phyloP scores from a whole-genome alignment of 352 stramenopile species.

The Phytophthora quininea region DNA sequence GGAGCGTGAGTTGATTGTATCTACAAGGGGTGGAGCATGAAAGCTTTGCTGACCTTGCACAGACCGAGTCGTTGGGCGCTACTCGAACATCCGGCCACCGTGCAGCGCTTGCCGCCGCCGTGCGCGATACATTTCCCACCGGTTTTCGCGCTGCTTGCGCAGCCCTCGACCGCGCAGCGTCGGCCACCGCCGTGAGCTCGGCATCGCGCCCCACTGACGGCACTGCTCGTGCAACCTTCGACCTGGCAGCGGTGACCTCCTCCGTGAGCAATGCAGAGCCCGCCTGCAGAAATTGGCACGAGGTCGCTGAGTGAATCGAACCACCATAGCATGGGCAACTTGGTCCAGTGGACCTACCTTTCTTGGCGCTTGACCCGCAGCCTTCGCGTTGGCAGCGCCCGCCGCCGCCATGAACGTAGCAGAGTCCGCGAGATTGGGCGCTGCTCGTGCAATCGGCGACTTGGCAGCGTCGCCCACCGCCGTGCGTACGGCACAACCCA shows the following conservation, averaged over 20 bases:
- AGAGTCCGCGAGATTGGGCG: constrained; percentile 80
- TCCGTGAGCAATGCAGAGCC: constrained; percentile 85
- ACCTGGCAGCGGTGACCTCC: constrained; percentile 84
- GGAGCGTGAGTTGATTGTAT: no score
- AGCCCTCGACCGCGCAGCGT: constrained; percentile 73
- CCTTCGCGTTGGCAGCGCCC: constrained; percentile 74
- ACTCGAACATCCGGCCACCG: constrained; percentile 68
- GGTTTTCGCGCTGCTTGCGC: constrained; percentile 84
- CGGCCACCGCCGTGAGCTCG: constrained; percentile 82
- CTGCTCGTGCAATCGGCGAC: constrained; percentile 78
- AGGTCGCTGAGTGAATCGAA: no score
- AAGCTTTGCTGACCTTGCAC: constrained; percentile 47
- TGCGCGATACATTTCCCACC: constrained; percentile 84
- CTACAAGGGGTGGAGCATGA: no score
- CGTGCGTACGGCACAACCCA: constrained; percentile 82
- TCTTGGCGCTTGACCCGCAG: constrained; percentile 85
- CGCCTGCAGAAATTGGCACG: constrained; percentile 3
- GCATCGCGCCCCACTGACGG: constrained; percentile 80
- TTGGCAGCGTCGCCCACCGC: constrained; percentile 80
- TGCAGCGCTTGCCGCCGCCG: constrained; percentile 84
- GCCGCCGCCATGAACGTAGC: constrained; percentile 84
- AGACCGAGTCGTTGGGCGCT: constrained; percentile 83
- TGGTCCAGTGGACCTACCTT: constrained; percentile 34
- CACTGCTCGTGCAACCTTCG: constrained; percentile 71
- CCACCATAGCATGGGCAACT: no score